Evolutionary conservation across 192 early-diverging fungal species (phyloP), one percentile per base, ranked within the genome.

Genomic region (Dissophora ornata): DNA sequence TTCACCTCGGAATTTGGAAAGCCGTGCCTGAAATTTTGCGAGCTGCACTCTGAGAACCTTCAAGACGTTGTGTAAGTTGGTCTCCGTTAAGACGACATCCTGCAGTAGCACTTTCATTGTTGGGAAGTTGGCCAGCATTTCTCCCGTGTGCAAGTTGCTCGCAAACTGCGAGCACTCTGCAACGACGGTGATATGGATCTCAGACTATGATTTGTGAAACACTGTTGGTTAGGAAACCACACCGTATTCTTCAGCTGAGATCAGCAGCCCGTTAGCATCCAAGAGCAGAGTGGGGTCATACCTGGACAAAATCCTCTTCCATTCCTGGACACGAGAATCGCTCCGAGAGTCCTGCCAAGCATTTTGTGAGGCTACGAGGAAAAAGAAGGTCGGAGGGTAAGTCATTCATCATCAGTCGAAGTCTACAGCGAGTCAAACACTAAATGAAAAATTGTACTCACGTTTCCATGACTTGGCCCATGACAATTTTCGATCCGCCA

Each of bases 111-210:
- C 84, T 15, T 80, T 74, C 84, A 88, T 81, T 7, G 87, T 88
- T n/a, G 87, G 87, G 44, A 82, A 88, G 57, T 84, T 77, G 44
- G 80, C 81, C 25, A 88, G 52, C 44, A 83, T 73, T n/a, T 83
- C 83, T 69, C 86, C 83, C 16, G 85, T 73, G 60, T 86, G 81
- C 41, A 84, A 49, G 53, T 86, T 88, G 22, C 85, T 85, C 47
- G 84, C 85, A 55, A 88, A 88, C 58, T 88, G 85, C 0, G 87
- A 86, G 32, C 87, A 85, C 55, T 88, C 87, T 4, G 84, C 85
- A 22, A 88, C 84, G 19, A 88, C 82, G 10, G 84, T 86, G 42
- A 88, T 78, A 46, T 81, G 74, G 38, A 86, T 71, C 33, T 82
- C 81, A 1, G 81, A 47, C 65, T 82, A 57, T 55, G 18, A 33